Evolutionary conservation across 148 eudicot species (phyloP).

Genomic region (Spergularia bocconei): DNA sequence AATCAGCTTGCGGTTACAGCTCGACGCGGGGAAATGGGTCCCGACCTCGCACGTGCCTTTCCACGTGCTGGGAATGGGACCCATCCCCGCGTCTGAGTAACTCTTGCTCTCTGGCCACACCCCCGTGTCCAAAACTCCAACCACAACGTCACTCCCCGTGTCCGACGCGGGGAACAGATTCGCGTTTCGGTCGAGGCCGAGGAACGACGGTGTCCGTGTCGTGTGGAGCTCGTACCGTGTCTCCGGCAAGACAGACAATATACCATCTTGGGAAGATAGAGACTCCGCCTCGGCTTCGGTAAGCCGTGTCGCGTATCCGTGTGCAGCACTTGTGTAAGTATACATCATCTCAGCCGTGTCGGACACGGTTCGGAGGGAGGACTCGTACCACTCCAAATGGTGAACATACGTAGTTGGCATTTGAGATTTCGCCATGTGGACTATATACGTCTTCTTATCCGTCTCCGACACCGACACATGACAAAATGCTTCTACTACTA

Average conservation of each 20-base stretch:
- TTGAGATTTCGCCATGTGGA: conserved; percentile 52
- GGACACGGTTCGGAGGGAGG: conserved; percentile 48
- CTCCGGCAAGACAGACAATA: conserved; percentile 48
- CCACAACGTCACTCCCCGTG: conserved; percentile 36
- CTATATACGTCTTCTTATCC: conserved; percentile 39
- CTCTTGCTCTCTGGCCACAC: conserved; percentile 66
- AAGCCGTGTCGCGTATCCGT: conserved; percentile 54
- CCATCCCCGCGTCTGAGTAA: conserved; percentile 47
- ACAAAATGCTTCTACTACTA: conserved; percentile 21
- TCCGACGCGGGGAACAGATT: conserved; percentile 31
- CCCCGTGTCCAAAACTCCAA: conserved; percentile 60
- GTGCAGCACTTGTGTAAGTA: conserved; percentile 43
- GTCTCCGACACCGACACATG: conserved; percentile 23
- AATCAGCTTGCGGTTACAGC: conserved; percentile 48
- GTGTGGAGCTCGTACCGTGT: conserved; percentile 52
- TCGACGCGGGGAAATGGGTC: conserved; percentile 32
- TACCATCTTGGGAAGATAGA: conserved; percentile 38
- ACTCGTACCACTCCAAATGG: conserved; percentile 46
- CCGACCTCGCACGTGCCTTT: conserved; percentile 48
- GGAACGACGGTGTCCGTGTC: conserved; percentile 57
- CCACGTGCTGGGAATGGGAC: conserved; percentile 51
- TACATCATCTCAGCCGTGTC: conserved; percentile 55
- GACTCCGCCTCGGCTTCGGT: conserved; percentile 35
- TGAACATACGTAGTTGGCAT: conserved; percentile 41
- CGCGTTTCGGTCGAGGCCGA: conserved; percentile 41